Evolutionary conservation across 306 rosid genomes (phyloP), one percentile per base, ranked within the genome.

Genomic region (Castanea sativa): DNA sequence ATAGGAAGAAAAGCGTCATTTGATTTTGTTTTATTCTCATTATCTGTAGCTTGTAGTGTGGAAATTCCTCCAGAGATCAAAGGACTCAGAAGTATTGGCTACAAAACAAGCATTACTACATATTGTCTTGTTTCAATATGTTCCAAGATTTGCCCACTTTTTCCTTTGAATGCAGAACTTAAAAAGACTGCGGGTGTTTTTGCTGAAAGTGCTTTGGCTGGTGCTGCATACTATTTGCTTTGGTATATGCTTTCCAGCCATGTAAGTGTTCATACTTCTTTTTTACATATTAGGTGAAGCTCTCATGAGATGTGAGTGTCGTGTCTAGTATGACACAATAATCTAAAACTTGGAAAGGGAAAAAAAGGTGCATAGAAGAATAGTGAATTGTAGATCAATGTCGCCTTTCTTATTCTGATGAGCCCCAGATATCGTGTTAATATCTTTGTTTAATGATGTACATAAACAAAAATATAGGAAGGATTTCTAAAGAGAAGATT

Each of bases 111-210:
- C 86, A 14, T 78, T 92, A 82, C 79, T 95, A 76, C 83, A 80
- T 59, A 71, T 86, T 64, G 94, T 95, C 29, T 88, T 89, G 73
- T 63, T 87, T 25, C 98, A 95, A 78, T 88, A 91, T 53, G 56
- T 92, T 41, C 94, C 96, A 7, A 91, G 99, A 88, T 92, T 95
- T 83, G 3, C 76, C 57, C 90, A 96, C 35, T 86, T 95, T 57
- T 91, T 61, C 97, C 98, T 53, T 89, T 95, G 76, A 93, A 90
- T 77, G 82, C 93, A 5, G 97, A 92, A 58, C 92, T 95, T 59
- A 95, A 95, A 77, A 95, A 92, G 86, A 89, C 92, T 20, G 94
- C 97, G 1, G 97, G 97, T 73, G 92, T 90, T 64, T 91, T 95
- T 45, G 88, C 99, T 59, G 94, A 91, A 78, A 90, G 90, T 84